A percentile compares a stretch with the other conserved stretches of the same genome.
These are phyloP conservation scores for Cutaneotrichosporon sp. DNA, from an alignment of 1,284 basidiomycete species.

Conservation along the genomic window DNA sequence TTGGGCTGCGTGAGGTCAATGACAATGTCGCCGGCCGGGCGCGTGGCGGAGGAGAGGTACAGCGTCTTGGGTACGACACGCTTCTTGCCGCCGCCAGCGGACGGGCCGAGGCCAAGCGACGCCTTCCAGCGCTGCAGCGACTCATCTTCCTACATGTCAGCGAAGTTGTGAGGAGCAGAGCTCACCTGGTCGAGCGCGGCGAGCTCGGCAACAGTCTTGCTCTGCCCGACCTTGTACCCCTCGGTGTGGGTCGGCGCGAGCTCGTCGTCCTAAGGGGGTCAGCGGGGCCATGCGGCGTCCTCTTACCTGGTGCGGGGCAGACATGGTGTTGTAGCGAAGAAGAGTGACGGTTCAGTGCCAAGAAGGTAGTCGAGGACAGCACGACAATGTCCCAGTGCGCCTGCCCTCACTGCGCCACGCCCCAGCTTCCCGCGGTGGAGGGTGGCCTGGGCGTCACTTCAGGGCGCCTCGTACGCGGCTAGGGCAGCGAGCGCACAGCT, in stretches of 20 bases:
- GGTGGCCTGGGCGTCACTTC: too few species aligned
- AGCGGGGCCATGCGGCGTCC: too few species aligned
- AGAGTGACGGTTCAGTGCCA: too few species aligned
- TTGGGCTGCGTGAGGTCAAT: slow-evolving; percentile 49
- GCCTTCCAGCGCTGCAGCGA: slow-evolving; percentile 56
- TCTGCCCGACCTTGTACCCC: slow-evolving; percentile 48
- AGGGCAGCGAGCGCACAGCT: too few species aligned
- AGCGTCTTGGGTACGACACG: slow-evolving; percentile 48
- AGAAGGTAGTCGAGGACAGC: background rate
- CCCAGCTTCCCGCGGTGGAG: too few species aligned
- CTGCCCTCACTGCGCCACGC: too few species aligned
- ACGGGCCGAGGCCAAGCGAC: slow-evolving; percentile 50
- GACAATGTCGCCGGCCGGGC: slow-evolving; percentile 45
- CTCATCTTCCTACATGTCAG: slow-evolving; percentile 50
- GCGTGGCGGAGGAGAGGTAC: slow-evolving; percentile 50
- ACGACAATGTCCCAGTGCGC: background rate
- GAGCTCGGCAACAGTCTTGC: slow-evolving; percentile 53
- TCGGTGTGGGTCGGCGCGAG: slow-evolving; percentile 43
- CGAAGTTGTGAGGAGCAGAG: too few species aligned
- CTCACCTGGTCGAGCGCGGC: slow-evolving; percentile 47
- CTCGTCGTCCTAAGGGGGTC: slow-evolving; percentile 31
- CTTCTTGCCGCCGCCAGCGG: slow-evolving; percentile 36
- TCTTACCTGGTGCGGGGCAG: background rate
- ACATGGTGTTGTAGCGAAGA: background rate
- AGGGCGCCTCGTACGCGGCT: too few species aligned